Base-by-base conservation (phyloP, 208 protist species). In the Crithidia acanthocephali region DNA sequence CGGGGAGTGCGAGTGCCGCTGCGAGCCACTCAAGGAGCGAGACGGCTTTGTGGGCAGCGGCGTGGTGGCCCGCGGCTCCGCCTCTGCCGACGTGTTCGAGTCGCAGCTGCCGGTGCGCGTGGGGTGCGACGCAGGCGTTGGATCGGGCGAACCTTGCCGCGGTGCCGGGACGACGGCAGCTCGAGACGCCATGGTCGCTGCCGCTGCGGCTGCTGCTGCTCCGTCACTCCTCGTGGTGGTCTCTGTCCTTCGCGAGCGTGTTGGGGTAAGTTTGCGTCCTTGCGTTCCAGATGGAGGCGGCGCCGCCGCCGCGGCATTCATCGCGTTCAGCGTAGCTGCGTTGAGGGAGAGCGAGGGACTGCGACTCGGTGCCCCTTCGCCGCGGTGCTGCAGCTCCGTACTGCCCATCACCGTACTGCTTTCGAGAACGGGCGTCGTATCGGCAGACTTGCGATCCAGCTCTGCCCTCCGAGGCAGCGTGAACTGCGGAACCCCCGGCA, bases 1-100 rank as follows among this genome's bases (percentile, higher is more conserved):
- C 0, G 48, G 48, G 16, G 48, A 45, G 48, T 58, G 47, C 2
- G 62, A 58, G 48, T 48, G 22, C 30, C 33, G 62, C 30, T 45
- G 62, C 48, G 62, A 68, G 62, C 48, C 53, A 18, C 33, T 42
- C 74, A 69, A 13, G 57, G 74, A 23, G 75, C 76, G 64, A 32
- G 56, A 32, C 16, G 42, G 50, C 35, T 71, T 28, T 50, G 60
- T 50, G 7, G 72, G 65, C 65, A 45, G 40, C 32, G 72, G 65
- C 15, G 45, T 65, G 11, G 64, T 44, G 1, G 59, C 33, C 18
- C 57, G 65, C 44, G 72, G 72, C 59, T 60, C 57, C 15, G 37
- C 57, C 37, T 68, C 72, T 0, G 28, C 59, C 6, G 71, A 70
- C 18, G 23, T 25, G 32, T 37, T 40, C 18, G 72, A 64, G 48